These are phyloP conservation scores for Hippophae rhamnoides DNA, from an alignment of 306 rosid genomes.

Conservation along the genomic window DNA sequence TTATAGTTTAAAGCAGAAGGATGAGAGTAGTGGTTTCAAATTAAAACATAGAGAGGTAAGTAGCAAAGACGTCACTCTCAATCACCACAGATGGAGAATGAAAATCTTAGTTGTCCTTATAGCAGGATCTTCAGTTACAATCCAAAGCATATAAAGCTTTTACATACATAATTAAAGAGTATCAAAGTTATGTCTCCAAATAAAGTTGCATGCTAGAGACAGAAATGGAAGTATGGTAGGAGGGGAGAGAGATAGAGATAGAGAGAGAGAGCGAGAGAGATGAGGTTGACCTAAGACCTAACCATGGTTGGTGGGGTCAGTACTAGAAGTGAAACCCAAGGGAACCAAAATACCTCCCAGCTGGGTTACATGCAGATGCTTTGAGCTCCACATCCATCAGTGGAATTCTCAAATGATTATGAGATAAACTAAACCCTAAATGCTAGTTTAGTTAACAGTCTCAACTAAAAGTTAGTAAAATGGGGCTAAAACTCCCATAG, in stretches of 20 bases:
- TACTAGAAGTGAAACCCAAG: constrained; percentile 67
- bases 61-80: constrained; percentile 44
- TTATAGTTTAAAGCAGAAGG: constrained; percentile 7
- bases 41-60: constrained; percentile 33
- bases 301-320: constrained; percentile 87
- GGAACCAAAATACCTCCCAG: constrained; percentile 95
- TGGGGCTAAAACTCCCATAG: constrained; percentile 69
- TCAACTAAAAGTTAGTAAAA: constrained; percentile 39
- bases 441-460: constrained; percentile 32
- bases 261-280: constrained; percentile 7
- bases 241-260: constrained; percentile 1
- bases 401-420: constrained; percentile 60
- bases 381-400: constrained; percentile 74
- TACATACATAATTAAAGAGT: constrained; percentile 42
- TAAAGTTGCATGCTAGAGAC: constrained; percentile 25
- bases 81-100: constrained; percentile 38
- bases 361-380: constrained; percentile 62
- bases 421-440: constrained; percentile 35
- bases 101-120: constrained; percentile 29
- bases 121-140: constrained; percentile 52
- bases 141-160: constrained; percentile 47
- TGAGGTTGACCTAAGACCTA: constrained; percentile 75
- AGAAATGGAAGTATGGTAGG: not conserved
- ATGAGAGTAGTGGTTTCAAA: constrained; percentile 16
- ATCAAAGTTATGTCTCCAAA: constrained; percentile 47